Conservation (phyloP, 2,329 filamentous ascomycete species). For the Boeremia exigua region DNA sequence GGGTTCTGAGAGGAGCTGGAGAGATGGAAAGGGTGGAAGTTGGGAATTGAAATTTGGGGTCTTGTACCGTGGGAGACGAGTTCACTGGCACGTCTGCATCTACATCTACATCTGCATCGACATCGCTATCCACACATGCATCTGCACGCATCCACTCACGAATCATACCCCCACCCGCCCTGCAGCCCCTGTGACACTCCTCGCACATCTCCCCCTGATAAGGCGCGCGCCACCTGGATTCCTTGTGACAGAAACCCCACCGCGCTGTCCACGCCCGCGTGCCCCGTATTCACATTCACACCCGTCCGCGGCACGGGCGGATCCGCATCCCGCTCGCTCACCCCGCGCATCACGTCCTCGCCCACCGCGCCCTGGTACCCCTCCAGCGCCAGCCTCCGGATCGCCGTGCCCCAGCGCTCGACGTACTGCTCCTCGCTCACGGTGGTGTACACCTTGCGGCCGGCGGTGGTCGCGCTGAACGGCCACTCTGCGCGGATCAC, state of each 20-base stretch:
- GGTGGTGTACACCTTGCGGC: slow-evolving; percentile 56
- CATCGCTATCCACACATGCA: too few species aligned
- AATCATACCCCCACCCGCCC: slow-evolving; percentile 45
- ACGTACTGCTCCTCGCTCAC: slow-evolving; percentile 64
- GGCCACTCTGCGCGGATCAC: slow-evolving; percentile 68
- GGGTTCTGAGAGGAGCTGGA: too few species aligned
- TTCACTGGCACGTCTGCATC: too few species aligned
- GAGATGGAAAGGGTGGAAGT: too few species aligned
- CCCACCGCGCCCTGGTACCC: slow-evolving; percentile 63
- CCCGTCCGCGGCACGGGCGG: slow-evolving; percentile 37
- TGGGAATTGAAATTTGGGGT: too few species aligned
- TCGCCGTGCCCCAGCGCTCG: slow-evolving; percentile 66
- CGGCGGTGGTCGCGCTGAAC: slow-evolving; percentile 53
- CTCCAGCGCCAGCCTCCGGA: slow-evolving; percentile 65
- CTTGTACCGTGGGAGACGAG: too few species aligned
- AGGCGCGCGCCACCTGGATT: slow-evolving; percentile 38
- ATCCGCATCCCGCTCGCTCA: slow-evolving; percentile 53
- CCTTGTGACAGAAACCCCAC: slow-evolving; percentile 44
- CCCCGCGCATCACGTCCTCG: slow-evolving; percentile 48
- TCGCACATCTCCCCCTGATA: slow-evolving; percentile 24
- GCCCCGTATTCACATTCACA: too few species aligned
- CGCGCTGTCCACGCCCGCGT: slow-evolving; percentile 40
- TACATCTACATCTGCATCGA: too few species aligned
- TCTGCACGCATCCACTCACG: too few species aligned
- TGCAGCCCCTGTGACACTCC: slow-evolving; percentile 28